Evolutionary conservation across 2,329 filamentous ascomycete species (phyloP).

Genomic region (Colletotrichum caudatum): DNA sequence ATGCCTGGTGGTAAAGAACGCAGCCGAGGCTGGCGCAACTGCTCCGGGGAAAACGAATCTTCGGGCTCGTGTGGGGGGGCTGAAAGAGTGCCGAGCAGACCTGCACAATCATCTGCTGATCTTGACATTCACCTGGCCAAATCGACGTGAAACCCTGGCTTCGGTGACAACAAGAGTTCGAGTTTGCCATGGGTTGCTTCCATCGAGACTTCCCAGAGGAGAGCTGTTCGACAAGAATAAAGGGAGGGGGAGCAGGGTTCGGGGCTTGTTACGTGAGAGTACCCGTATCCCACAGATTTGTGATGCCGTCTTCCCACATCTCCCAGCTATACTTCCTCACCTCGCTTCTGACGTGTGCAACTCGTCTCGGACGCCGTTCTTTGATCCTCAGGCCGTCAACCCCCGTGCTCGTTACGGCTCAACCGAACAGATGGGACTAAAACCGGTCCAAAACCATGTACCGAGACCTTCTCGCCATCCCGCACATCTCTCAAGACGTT

Average conservation of each 20-base stretch:
- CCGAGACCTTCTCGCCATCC: background rate
- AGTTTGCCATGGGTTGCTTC: background rate
- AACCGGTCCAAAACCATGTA: background rate
- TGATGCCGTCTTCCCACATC: background rate
- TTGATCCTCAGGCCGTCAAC: background rate
- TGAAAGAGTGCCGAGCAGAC: too few species aligned
- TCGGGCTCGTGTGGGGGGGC: too few species aligned
- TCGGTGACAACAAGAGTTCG: background rate
- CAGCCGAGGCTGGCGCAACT: too few species aligned
- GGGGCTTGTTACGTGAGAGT: background rate
- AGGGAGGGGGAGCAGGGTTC: too few species aligned
- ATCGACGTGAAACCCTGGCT: too few species aligned
- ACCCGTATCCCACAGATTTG: background rate
- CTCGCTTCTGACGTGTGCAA: background rate
- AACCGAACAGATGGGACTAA: background rate
- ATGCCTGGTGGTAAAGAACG: too few species aligned
- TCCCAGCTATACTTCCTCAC: too few species aligned
- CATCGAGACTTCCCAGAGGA: background rate
- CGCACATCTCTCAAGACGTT: background rate
- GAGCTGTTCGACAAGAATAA: background rate
- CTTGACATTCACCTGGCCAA: too few species aligned
- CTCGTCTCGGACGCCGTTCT: background rate
- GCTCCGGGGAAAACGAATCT: too few species aligned
- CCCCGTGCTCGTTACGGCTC: background rate
- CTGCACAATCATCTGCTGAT: too few species aligned